Conservation (phyloP, 1,284 basidiomycete genomes). For the Dichomitus squalens region DNA sequence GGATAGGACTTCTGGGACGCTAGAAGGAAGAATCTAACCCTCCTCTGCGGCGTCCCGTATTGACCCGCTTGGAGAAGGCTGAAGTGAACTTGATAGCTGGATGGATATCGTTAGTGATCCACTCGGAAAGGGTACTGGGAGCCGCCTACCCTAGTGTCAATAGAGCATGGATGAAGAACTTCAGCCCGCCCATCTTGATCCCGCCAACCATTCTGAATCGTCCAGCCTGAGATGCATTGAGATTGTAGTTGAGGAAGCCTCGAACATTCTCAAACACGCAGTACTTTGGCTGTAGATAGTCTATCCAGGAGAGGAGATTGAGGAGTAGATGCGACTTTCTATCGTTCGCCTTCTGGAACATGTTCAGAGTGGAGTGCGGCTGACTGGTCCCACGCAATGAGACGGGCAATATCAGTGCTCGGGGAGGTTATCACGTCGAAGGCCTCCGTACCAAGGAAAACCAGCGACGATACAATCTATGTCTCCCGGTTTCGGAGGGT, state of each 20-base stretch:
- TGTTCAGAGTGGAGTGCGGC: slow-evolving; percentile 42
- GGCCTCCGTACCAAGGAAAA: slow-evolving; percentile 66
- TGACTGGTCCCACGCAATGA: slow-evolving; percentile 30
- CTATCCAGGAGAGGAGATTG: slow-evolving; percentile 63
- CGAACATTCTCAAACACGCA: slow-evolving; percentile 75
- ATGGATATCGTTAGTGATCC: neutral
- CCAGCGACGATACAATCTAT: slow-evolving; percentile 67
- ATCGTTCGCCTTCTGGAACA: slow-evolving; percentile 40
- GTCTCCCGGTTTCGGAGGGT: slow-evolving; percentile 49
- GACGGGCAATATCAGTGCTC: too few relatives aligned
- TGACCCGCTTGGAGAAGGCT: slow-evolving; percentile 68
- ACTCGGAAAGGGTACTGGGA: neutral
- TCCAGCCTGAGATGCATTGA: slow-evolving; percentile 54
- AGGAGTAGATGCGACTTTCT: slow-evolving; percentile 53
- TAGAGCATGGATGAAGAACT: slow-evolving; percentile 60
- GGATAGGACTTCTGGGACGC: slow-evolving; percentile 54
- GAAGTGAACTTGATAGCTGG: slow-evolving; percentile 70
- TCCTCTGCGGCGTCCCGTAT: slow-evolving; percentile 72
- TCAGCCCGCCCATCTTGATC: slow-evolving; percentile 67
- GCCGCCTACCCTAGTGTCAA: slow-evolving; percentile 59
- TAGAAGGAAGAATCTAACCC: slow-evolving; percentile 71
- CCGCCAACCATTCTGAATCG: slow-evolving; percentile 55
- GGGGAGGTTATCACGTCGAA: neutral
- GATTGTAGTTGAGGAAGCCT: slow-evolving; percentile 61
- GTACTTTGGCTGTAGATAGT: slow-evolving; percentile 59